These are phyloP conservation scores for Ceratocystiopsis minuta DNA, from an alignment of 2,329 filamentous ascomycete species.

Conservation along the genomic window DNA sequence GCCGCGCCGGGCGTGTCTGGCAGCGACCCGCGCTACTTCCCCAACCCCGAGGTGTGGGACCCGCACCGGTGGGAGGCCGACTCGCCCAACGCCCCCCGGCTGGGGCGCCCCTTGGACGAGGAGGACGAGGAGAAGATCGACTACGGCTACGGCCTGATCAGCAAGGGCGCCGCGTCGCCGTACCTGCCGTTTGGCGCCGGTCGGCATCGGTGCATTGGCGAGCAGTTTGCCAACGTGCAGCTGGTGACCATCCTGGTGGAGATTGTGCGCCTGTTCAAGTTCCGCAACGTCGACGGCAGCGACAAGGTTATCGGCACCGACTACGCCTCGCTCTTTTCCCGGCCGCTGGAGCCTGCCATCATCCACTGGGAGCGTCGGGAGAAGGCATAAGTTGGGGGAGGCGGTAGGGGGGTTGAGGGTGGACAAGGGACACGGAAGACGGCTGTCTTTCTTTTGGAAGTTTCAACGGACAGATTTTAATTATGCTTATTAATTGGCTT, in stretches of 20 bases:
- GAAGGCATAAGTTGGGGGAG: slow-evolving; percentile 12
- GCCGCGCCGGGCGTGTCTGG: slow-evolving; percentile 72
- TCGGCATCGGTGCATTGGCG: slow-evolving; percentile 84
- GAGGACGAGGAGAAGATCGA: slow-evolving; percentile 64
- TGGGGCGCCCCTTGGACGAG: slow-evolving; percentile 22
- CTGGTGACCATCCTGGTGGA: slow-evolving; percentile 68
- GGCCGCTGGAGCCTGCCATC: slow-evolving; percentile 50
- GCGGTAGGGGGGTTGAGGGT: not conserved
- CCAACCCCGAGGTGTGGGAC: slow-evolving; percentile 67
- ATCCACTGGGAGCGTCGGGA: slow-evolving; percentile 60
- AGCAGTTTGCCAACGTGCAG: slow-evolving; percentile 91
- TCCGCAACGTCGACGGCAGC: slow-evolving; percentile 57
- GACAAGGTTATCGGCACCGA: slow-evolving; percentile 50
- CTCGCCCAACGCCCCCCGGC: slow-evolving; percentile 33
- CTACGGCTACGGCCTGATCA: slow-evolving; percentile 85
- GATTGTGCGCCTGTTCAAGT: slow-evolving; percentile 62
- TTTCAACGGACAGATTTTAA: too few species aligned
- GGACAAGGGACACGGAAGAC: not conserved
- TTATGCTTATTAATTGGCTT: too few species aligned
- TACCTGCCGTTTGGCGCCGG: slow-evolving; percentile 92
- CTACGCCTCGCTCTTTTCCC: slow-evolving; percentile 54
- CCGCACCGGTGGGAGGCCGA: slow-evolving; percentile 75
- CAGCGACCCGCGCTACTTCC: slow-evolving; percentile 57
- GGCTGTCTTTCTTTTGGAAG: not conserved
- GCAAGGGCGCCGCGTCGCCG: slow-evolving; percentile 74